Percentiles rank a stretch among this genome's conserved stretches.
These are phyloP conservation scores for Bothriochloa decipiens DNA, from an alignment of 176 grass and related monocot species.

Conservation along the genomic window DNA sequence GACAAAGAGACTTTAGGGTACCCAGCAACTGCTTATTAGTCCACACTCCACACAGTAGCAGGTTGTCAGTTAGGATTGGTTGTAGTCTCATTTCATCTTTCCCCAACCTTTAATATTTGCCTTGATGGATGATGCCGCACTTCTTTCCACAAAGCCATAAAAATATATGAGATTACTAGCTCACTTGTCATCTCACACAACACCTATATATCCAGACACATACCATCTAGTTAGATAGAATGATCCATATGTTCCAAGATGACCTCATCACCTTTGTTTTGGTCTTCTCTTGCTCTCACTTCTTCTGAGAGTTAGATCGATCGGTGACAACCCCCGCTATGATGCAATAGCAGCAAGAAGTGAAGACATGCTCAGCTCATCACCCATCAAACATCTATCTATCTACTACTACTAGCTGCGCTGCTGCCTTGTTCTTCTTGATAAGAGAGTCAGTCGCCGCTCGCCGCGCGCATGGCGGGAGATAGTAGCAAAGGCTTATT, in stretches of 20 bases:
- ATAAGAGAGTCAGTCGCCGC: too few relatives aligned
- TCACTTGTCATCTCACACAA: slow-evolving; percentile 16
- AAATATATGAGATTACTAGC: slow-evolving; percentile 31
- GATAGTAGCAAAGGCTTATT: neutral
- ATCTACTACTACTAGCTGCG: neutral
- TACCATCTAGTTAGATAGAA: slow-evolving; percentile 19
- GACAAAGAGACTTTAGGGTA: slow-evolving; percentile 15
- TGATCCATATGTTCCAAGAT: neutral
- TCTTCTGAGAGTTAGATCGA: neutral
- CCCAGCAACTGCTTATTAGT: neutral
- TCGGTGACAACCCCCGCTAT: neutral
- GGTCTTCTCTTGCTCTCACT: neutral
- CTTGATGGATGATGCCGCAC: neutral
- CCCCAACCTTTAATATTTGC: neutral
- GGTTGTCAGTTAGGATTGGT: neutral
- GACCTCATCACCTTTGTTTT: slow-evolving; percentile 46
- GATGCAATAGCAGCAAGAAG: neutral
- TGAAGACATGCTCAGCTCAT: neutral
- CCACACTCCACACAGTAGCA: neutral
- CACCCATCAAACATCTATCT: slow-evolving; percentile 25
- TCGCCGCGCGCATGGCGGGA: slow-evolving; percentile 36
- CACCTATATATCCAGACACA: neutral
- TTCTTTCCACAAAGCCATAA: neutral
- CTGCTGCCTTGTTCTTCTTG: neutral
- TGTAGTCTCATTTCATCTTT: neutral